These are phyloP conservation scores for Pleodorina starrii DNA, from an alignment of 139 green algal species.

Conservation along the genomic window DNA sequence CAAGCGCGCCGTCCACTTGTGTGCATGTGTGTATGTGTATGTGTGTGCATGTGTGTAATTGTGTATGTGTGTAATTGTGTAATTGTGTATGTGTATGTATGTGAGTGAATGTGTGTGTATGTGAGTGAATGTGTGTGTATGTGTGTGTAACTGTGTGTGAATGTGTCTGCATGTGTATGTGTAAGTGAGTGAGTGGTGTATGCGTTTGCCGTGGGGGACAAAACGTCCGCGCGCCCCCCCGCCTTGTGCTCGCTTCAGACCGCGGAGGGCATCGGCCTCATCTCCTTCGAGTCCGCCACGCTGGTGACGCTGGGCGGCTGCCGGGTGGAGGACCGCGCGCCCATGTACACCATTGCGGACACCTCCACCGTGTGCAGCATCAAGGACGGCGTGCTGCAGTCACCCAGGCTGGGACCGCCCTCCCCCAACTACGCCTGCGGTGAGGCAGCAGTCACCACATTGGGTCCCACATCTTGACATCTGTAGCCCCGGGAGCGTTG, in stretches of 20 bases:
- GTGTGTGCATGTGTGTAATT: slow-evolving; percentile 22
- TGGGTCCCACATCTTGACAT: too few relatives aligned
- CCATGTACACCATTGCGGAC: slow-evolving; percentile 56
- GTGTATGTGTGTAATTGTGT: too few relatives aligned
- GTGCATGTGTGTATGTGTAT: neutral
- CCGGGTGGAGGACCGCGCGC: slow-evolving; percentile 43
- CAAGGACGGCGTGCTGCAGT: neutral
- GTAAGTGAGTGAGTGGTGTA: slow-evolving; percentile 23
- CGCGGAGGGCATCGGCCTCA: slow-evolving; percentile 79
- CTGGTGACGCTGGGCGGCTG: slow-evolving; percentile 62
- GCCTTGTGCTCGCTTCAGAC: slow-evolving; percentile 7
- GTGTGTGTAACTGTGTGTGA: too few relatives aligned
- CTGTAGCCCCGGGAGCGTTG: too few relatives aligned
- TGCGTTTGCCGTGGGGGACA: too few relatives aligned
- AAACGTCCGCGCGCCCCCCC: too few relatives aligned
- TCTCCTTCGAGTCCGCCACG: slow-evolving; percentile 79
- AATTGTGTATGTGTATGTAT: too few relatives aligned
- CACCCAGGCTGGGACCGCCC: slow-evolving; percentile 34
- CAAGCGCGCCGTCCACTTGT: neutral
- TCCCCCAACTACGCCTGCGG: slow-evolving; percentile 53
- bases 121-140: slow-evolving; percentile 31
- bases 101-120: neutral
- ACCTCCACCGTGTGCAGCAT: neutral
- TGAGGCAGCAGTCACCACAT: too few relatives aligned
- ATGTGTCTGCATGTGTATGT: too few relatives aligned